Evolutionary conservation across 495 filamentous ascomycete species (phyloP).

Genomic region (Penicillium samsonianum): DNA sequence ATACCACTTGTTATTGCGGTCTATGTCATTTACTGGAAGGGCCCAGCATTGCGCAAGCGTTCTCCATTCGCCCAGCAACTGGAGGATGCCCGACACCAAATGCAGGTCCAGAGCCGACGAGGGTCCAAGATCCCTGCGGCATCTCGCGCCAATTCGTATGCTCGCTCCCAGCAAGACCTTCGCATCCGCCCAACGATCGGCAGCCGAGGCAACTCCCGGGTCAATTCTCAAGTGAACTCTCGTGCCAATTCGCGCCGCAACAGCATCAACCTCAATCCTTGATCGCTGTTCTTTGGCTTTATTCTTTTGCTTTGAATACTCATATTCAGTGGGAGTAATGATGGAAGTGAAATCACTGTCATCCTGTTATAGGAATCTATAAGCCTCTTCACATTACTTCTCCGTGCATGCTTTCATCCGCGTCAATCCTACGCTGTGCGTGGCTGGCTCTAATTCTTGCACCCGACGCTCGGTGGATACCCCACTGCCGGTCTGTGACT

Average conservation of each 20-base stretch:
- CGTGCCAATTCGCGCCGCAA: slow-evolving; percentile 42
- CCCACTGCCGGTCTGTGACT: neutral
- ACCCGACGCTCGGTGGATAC: slow-evolving; percentile 7
- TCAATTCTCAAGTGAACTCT: slow-evolving; percentile 38
- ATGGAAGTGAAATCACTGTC: neutral
- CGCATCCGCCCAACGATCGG: slow-evolving; percentile 47
- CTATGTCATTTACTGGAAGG: slow-evolving; percentile 77
- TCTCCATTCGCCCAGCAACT: slow-evolving; percentile 75
- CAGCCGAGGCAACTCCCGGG: slow-evolving; percentile 43
- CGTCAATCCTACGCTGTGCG: slow-evolving; percentile 27
- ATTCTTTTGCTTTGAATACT: neutral
- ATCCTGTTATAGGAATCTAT: slow-evolving; percentile 15
- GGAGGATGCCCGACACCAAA: slow-evolving; percentile 52
- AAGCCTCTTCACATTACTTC: slow-evolving; percentile 21
- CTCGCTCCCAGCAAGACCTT: slow-evolving; percentile 51
- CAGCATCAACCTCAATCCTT: slow-evolving; percentile 24
- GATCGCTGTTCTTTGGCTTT: neutral
- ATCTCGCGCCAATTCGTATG: slow-evolving; percentile 48
- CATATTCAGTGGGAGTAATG: neutral
- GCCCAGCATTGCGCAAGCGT: slow-evolving; percentile 64
- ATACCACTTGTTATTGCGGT: slow-evolving; percentile 69
- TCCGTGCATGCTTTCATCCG: slow-evolving; percentile 28
- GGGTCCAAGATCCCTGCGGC: slow-evolving; percentile 40
- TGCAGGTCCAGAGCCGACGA: slow-evolving; percentile 37
- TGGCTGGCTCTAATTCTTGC: slow-evolving; percentile 22